These are phyloP conservation scores for Daldinia loculata DNA, from an alignment of 495 filamentous ascomycete species.

Conservation along the genomic window DNA sequence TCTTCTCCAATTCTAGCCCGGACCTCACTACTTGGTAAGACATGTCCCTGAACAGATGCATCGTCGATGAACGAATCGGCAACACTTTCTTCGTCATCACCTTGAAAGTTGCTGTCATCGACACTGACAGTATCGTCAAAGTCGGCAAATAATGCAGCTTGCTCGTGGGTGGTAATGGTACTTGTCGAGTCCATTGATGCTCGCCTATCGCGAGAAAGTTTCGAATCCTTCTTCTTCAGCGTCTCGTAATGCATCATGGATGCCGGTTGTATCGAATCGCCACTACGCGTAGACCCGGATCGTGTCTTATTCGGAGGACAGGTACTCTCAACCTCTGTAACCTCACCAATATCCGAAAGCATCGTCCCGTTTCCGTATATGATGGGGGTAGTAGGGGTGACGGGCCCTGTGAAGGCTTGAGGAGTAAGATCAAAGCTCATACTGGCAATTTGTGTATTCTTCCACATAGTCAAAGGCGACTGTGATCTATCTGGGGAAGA, in stretches of 20 bases:
- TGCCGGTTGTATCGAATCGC: conserved; percentile 30
- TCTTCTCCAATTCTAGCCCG: conserved; percentile 28
- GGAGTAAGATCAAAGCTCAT: conserved; percentile 49
- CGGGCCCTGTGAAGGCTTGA: conserved; percentile 58
- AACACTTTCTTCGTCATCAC: conserved; percentile 67
- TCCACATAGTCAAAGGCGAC: conserved; percentile 57
- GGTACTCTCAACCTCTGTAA: conserved; percentile 67
- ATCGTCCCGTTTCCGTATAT: conserved; percentile 69
- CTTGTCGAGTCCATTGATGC: conserved; percentile 59
- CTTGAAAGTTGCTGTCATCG: conserved; percentile 65
- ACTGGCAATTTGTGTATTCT: conserved; percentile 48
- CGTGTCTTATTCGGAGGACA: conserved; percentile 38
- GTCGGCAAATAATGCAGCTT: conserved; percentile 57
- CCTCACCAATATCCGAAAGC: conserved; percentile 79
- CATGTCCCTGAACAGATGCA: conserved; percentile 35
- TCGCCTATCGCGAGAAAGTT: conserved; percentile 51
- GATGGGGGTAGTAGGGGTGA: conserved; percentile 65
- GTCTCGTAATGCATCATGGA: conserved; percentile 43
- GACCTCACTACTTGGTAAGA: conserved; percentile 16
- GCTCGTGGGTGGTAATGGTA: conserved; percentile 59
- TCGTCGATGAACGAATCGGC: conserved; percentile 60
- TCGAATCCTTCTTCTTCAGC: conserved; percentile 52
- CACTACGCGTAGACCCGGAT: conserved; percentile 38
- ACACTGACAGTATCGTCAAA: conserved; percentile 66
- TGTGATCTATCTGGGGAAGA: conserved; percentile 54